These are phyloP conservation scores for Apophysomyces elegans DNA, from an alignment of 371 early-diverging fungal genomes.

Conservation along the genomic window DNA sequence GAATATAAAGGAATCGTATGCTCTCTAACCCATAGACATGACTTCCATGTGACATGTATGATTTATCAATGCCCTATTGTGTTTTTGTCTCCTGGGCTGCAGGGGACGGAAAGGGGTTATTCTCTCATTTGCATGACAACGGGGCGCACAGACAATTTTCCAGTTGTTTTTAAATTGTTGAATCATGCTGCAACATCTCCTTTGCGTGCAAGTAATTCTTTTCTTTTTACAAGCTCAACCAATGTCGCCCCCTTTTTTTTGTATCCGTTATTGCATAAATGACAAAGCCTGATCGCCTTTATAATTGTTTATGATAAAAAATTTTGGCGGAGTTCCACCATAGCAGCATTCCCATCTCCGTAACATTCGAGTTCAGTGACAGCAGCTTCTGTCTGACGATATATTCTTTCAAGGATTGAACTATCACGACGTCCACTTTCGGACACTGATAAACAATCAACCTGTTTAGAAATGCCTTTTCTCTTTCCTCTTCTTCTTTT, in stretches of 20 bases:
- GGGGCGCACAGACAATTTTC: slow-evolving; percentile 1
- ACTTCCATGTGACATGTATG: slow-evolving; percentile 1
- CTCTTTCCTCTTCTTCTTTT: not conserved
- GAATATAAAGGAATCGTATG: not conserved
- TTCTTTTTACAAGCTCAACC: not conserved
- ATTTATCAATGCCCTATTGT: not conserved
- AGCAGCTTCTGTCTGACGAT: slow-evolving; percentile 25
- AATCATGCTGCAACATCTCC: not conserved
- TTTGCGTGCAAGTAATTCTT: not conserved
- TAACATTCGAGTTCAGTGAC: slow-evolving; percentile 24
- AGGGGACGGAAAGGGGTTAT: not conserved
- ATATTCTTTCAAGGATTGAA: slow-evolving; percentile 28
- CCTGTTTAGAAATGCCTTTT: no score
- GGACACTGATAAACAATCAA: slow-evolving; percentile 14
- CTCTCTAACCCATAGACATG: not conserved
- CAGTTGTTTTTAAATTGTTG: not conserved
- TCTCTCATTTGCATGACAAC: slow-evolving; percentile 5
- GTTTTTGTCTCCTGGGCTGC: not conserved
- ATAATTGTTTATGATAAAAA: slow-evolving; percentile 2
- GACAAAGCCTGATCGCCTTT: not conserved
- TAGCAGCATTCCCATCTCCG: slow-evolving; percentile 25
- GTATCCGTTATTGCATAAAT: not conserved
- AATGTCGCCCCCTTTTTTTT: not conserved
- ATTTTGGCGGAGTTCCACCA: slow-evolving; percentile 21
- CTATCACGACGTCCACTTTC: slow-evolving; percentile 12